Evolutionary conservation across 495 filamentous ascomycete genomes (phyloP).

Genomic region (Pseudevernia furfuracea): DNA sequence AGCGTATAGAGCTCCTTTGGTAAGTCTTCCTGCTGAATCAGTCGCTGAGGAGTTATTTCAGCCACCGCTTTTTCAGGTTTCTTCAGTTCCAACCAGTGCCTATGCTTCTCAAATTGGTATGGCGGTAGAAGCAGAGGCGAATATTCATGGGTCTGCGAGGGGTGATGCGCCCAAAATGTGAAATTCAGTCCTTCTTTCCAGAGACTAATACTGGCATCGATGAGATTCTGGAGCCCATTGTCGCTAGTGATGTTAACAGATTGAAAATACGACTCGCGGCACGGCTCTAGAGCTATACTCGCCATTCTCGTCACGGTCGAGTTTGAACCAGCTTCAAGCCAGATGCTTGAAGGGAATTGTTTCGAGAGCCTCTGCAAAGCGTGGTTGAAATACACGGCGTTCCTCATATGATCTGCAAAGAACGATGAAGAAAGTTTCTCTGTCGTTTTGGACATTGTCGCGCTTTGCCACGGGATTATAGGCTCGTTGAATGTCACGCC

Average conservation of each 20-base stretch:
- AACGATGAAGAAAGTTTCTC: conserved; percentile 4
- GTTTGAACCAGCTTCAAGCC: conserved; percentile 36
- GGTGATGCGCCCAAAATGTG: conserved; percentile 33
- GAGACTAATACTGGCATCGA: conserved; percentile 27
- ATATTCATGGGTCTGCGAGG: conserved; percentile 17
- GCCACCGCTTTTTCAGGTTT: neutral
- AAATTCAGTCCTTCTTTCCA: conserved; percentile 28
- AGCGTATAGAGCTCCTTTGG: conserved; percentile 35
- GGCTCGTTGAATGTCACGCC: conserved; percentile 28
- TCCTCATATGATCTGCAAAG: conserved; percentile 33
- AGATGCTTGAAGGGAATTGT: conserved; percentile 22
- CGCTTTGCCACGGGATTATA: conserved; percentile 29
- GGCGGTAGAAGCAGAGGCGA: conserved; percentile 29
- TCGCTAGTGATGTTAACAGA: conserved; percentile 9
- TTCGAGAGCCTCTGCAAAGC: conserved; percentile 32
- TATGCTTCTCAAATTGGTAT: conserved; percentile 34
- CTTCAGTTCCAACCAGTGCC: conserved; percentile 32
- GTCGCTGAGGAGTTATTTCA: neutral
- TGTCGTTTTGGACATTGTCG: conserved; percentile 15
- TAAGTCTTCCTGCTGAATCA: conserved; percentile 23
- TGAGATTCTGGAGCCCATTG: conserved; percentile 4
- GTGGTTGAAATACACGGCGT: conserved; percentile 37
- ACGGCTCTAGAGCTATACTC: neutral
- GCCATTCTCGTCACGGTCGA: conserved; percentile 27
- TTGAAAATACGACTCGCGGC: conserved; percentile 11